Conservation (phyloP, 2,329 filamentous ascomycete species). For the Aureobasidium sp. region DNA sequence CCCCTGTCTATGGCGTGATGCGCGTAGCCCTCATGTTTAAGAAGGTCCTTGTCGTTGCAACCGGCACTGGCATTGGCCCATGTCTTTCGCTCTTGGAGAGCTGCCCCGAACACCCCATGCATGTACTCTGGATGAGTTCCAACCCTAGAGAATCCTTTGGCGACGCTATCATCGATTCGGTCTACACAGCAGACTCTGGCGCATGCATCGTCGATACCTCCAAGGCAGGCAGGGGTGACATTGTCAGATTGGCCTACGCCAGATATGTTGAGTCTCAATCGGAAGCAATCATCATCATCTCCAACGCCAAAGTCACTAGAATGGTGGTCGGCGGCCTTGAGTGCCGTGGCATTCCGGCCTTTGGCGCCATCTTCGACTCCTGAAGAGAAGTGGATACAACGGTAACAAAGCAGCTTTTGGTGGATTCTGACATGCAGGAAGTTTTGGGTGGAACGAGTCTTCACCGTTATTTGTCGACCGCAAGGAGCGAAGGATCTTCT, state of each 20-base stretch:
- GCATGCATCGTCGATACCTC: conserved; percentile 64
- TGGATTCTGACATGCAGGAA: background rate
- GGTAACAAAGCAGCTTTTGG: background rate
- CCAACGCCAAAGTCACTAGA: conserved; percentile 60
- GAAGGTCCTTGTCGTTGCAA: conserved; percentile 60
- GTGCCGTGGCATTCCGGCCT: conserved; percentile 58
- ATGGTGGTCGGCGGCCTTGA: conserved; percentile 65
- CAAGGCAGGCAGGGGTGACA: conserved; percentile 52
- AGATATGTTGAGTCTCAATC: conserved; percentile 42
- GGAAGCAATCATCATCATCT: conserved; percentile 68
- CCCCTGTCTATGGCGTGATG: conserved; percentile 61
- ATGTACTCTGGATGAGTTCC: conserved; percentile 64
- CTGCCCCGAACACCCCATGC: conserved; percentile 40
- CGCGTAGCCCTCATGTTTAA: conserved; percentile 61
- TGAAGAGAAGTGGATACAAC: conserved; percentile 26
- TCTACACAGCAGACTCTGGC: conserved; percentile 52
- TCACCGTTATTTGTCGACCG: background rate
- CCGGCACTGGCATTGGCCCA: conserved; percentile 67
- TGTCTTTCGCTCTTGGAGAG: conserved; percentile 55
- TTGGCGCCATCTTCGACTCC: conserved; percentile 68
- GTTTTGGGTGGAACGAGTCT: background rate
- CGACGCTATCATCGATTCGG: conserved; percentile 46
- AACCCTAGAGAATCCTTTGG: conserved; percentile 59
- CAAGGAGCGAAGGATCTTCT: background rate
- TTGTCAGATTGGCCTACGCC: conserved; percentile 50